Conservation (phyloP, 179 eudicot species). For the Vitellaria paradoxa region DNA sequence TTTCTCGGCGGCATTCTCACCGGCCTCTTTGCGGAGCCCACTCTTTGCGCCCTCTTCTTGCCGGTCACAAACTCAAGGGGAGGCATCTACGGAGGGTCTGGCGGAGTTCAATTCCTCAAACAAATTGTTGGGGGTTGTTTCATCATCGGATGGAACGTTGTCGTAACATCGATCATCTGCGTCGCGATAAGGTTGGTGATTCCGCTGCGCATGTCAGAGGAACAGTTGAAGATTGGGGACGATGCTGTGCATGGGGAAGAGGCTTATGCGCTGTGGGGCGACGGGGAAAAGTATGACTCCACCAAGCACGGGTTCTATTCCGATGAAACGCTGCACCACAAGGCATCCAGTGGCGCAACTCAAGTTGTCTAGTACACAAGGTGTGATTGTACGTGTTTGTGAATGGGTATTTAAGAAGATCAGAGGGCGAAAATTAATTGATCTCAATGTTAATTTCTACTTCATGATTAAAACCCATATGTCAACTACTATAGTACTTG, state of each 20-base stretch:
- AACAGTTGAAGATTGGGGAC: conserved; percentile 55
- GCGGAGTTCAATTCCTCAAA: conserved; percentile 41
- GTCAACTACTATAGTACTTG: no score
- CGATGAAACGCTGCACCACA: conserved; percentile 12
- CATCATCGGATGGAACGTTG: conserved; percentile 53
- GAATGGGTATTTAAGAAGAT: no score
- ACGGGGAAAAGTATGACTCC: conserved; percentile 49
- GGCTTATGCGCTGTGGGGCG: conserved; percentile 71
- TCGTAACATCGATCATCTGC: conserved; percentile 49
- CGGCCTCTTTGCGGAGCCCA: conserved; percentile 49
- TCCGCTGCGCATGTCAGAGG: conserved; percentile 60
- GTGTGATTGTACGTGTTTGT: no score
- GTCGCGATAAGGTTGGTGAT: conserved; percentile 26
- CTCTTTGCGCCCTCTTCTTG: conserved; percentile 32
- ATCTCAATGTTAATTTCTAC: no score
- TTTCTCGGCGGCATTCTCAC: conserved; percentile 45
- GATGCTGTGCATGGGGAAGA: conserved; percentile 72
- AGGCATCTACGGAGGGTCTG: conserved; percentile 42
- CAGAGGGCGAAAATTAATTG: no score
- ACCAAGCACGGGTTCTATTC: conserved; percentile 27
- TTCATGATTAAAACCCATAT: no score
- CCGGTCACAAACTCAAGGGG: conserved; percentile 37
- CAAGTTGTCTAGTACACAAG: conserved; percentile 33
- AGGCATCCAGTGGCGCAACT: conserved; percentile 43
- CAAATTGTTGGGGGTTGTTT: conserved; percentile 47